phyloP scores from a whole-genome alignment of 2,329 filamentous ascomycete species.

The Talaromyces sp. region DNA sequence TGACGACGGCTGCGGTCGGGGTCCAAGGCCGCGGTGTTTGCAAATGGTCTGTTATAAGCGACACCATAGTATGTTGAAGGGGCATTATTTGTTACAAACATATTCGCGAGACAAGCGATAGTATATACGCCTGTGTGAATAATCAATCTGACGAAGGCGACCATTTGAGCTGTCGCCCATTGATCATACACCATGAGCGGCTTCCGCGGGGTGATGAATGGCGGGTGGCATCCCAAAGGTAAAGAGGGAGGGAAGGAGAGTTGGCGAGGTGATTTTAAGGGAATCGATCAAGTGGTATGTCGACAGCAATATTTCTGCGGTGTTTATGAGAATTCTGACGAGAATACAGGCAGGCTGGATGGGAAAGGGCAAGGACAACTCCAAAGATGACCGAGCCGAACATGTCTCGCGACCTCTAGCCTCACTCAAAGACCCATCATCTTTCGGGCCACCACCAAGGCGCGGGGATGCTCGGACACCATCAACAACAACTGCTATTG shows the following conservation, averaged over 20 bases:
- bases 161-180: neutral
- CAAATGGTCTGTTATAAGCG: neutral
- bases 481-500: neutral
- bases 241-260: conserved; percentile 53
- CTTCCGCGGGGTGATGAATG: conserved; percentile 48
- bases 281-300: conserved; percentile 55
- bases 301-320: neutral
- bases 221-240: conserved; percentile 54
- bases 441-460: conserved; percentile 78
- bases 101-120: neutral
- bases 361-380: conserved; percentile 51
- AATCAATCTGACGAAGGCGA: neutral
- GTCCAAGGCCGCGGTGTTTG: neutral
- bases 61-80: neutral
- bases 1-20: conserved; percentile 1
- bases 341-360: conserved; percentile 55
- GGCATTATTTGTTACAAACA: neutral
- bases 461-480: conserved; percentile 38
- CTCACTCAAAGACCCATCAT: conserved; percentile 68
- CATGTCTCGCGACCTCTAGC: conserved; percentile 63
- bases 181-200: conserved; percentile 42
- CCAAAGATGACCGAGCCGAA: conserved; percentile 42
- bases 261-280: conserved; percentile 56
- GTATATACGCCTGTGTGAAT: neutral
- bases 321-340: neutral